phyloP scores from a whole-genome alignment of 345 rosid genomes.

The Eucalyptus shirleyi region DNA sequence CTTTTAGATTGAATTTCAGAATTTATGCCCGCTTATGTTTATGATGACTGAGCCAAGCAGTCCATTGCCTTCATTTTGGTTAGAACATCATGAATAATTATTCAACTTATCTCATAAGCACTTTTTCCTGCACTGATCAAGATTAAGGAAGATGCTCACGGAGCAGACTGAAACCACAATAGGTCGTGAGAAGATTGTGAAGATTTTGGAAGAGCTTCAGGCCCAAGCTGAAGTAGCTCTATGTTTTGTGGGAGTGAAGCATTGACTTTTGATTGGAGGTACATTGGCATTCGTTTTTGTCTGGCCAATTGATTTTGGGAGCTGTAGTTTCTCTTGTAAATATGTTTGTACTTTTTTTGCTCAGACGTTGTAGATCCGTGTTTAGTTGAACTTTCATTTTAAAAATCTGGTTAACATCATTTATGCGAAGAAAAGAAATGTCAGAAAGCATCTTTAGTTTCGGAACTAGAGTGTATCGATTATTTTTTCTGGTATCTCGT shows the following conservation, averaged over 20 bases:
- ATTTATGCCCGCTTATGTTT: background rate
- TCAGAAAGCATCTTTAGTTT: background rate
- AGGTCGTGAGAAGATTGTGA: constrained; percentile 56
- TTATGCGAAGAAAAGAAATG: background rate
- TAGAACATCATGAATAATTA: background rate
- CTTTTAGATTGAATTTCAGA: background rate
- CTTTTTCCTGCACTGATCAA: constrained; percentile 12
- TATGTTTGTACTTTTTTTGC: background rate
- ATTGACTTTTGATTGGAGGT: constrained; percentile 1
- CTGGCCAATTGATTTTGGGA: background rate
- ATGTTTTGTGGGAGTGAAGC: constrained; percentile 79
- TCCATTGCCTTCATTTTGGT: background rate
- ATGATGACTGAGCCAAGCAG: background rate
- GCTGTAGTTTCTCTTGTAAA: background rate
- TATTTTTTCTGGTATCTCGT: background rate
- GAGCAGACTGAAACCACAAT: constrained; percentile 33
- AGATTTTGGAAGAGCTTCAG: constrained; percentile 87
- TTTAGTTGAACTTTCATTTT: background rate
- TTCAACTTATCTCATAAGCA: background rate
- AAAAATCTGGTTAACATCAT: background rate
- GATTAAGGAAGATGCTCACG: constrained; percentile 66
- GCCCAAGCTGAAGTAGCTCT: constrained; percentile 96
- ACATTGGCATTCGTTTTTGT: background rate
- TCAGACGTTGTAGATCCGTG: background rate
- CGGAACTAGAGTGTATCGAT: background rate